Evolutionary conservation across 768 basidiomycete species (phyloP).

Genomic region (Amanita thiersii): DNA sequence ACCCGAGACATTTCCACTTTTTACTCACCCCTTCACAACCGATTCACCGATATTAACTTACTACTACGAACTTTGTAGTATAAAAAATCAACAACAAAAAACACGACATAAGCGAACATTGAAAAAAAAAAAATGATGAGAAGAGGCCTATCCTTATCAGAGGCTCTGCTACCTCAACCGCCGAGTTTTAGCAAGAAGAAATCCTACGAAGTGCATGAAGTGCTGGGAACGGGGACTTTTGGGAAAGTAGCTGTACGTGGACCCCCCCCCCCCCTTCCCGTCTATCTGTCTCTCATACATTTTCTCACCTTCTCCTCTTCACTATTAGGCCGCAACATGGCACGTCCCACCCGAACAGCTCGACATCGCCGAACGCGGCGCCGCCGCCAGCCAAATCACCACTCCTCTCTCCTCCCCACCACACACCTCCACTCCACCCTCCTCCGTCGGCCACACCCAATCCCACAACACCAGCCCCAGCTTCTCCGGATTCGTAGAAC

Average conservation of each 20-base stretch:
- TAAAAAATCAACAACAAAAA: too few species aligned
- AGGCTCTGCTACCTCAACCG: conserved; percentile 72
- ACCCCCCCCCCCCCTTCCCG: conserved; percentile 6
- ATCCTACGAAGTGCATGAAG: conserved; percentile 61
- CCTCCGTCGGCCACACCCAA: not conserved
- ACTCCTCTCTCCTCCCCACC: conserved; percentile 10
- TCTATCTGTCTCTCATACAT: too few species aligned
- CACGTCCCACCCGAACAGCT: conserved; percentile 59
- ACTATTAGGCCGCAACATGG: conserved; percentile 77
- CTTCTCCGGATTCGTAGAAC: too few species aligned
- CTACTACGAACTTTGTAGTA: too few species aligned
- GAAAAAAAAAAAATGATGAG: too few species aligned
- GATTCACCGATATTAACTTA: too few species aligned
- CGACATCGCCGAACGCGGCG: conserved; percentile 49
- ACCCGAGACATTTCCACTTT: conserved; percentile 22
- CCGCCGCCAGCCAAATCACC: conserved; percentile 28
- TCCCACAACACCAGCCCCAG: conserved; percentile 10
- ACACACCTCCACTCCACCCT: not conserved
- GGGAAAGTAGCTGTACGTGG: conserved; percentile 74
- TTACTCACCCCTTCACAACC: conserved; percentile 49
- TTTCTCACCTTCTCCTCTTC: too few species aligned
- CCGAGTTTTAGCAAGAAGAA: conserved; percentile 85
- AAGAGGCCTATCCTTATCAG: conserved; percentile 37
- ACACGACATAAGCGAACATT: too few species aligned
- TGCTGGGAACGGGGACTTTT: conserved; percentile 79